These are phyloP conservation scores for Cucurbita pepo DNA, from an alignment of 306 rosid species.

Conservation along the genomic window DNA sequence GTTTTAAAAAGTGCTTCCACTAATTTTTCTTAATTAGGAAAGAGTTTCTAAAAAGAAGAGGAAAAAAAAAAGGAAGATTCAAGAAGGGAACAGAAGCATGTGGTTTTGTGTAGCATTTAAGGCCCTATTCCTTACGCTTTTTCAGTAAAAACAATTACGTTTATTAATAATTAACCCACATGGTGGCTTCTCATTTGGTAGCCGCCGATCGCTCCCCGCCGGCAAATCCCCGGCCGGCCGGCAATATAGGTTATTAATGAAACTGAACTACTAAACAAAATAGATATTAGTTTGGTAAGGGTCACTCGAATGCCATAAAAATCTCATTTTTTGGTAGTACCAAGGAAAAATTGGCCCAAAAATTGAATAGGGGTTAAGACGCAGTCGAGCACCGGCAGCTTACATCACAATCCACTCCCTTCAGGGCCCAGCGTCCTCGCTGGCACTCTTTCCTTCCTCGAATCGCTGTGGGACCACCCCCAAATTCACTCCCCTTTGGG, in stretches of 20 bases:
- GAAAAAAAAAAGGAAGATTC: not conserved
- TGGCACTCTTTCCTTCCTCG: no score
- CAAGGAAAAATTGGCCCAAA: no score
- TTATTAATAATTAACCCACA: not conserved
- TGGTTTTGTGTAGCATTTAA: not conserved
- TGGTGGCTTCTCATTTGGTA: not conserved
- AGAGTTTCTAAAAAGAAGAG: not conserved
- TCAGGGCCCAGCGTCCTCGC: no score
- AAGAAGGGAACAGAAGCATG: constrained; percentile 2
- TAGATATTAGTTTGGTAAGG: no score
- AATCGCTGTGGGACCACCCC: no score
- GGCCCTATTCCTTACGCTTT: not conserved
- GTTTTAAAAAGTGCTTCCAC: not conserved
- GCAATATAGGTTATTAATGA: not conserved
- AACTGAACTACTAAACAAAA: not conserved
- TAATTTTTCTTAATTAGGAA: not conserved
- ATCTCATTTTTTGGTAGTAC: no score
- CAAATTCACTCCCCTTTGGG: no score
- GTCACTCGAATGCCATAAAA: no score
- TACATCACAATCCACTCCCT: no score
- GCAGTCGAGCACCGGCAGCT: no score
- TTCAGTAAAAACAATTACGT: not conserved
- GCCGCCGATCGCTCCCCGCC: not conserved
- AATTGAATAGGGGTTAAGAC: no score
- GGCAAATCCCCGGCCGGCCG: not conserved